These are phyloP conservation scores for Amanita molliuscula DNA, from an alignment of 768 basidiomycete species.

Conservation along the genomic window DNA sequence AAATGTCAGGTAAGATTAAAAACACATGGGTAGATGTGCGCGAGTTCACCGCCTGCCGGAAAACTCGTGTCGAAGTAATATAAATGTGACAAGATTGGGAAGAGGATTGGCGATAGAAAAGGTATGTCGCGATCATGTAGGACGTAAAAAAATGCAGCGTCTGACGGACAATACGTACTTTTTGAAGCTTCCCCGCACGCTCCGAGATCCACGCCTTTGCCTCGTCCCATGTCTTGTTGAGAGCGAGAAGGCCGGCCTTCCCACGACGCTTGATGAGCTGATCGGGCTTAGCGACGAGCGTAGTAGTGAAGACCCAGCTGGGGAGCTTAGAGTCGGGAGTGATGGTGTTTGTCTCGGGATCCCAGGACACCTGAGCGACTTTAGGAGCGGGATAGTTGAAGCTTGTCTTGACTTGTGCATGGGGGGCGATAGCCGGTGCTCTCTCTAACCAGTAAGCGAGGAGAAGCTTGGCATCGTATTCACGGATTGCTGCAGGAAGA, in stretches of 20 bases:
- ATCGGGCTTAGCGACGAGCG: conserved; percentile 95
- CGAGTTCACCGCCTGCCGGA: conserved; percentile 14
- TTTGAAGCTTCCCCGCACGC: conserved; percentile 86
- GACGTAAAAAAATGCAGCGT: neutral
- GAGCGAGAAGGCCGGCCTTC: conserved; percentile 89
- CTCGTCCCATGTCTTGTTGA: conserved; percentile 90
- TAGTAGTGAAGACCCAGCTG: conserved; percentile 71
- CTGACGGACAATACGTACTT: conserved; percentile 38
- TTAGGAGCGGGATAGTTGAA: conserved; percentile 59
- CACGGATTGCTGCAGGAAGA: conserved; percentile 54
- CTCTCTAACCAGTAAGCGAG: conserved; percentile 96
- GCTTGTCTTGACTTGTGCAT: conserved; percentile 40
- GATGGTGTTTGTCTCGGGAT: conserved; percentile 50
- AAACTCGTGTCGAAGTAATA: conserved; percentile 7
- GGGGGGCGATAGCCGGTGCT: conserved; percentile 68
- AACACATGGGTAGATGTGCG: neutral
- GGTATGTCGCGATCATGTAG: conserved; percentile 1
- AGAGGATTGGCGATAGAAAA: conserved; percentile 6
- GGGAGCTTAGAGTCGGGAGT: conserved; percentile 50
- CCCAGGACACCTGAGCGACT: conserved; percentile 87
- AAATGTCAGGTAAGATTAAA: conserved; percentile 9
- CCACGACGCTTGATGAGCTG: conserved; percentile 99
- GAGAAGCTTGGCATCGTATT: conserved; percentile 98
- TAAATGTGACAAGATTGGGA: conserved; percentile 10
- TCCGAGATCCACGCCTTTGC: conserved; percentile 82